phyloP scores from a whole-genome alignment of 257 asterid species.

The Lavandula angustifolia region DNA sequence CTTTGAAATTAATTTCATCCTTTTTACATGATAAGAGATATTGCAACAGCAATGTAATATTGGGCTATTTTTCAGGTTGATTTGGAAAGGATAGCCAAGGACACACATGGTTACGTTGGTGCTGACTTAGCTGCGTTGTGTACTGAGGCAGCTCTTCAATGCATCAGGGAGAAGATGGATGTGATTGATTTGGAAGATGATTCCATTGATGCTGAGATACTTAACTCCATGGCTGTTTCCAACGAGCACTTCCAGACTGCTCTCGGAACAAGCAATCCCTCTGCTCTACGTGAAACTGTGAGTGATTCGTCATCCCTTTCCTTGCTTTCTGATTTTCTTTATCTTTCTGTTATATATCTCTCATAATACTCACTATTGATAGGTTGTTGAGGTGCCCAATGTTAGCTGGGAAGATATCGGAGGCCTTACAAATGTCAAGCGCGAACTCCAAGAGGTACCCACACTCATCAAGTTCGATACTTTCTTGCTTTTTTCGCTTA shows the following conservation, averaged over 20 bases:
- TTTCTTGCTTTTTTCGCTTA: too few relatives aligned
- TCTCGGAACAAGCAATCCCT: conserved; percentile 46
- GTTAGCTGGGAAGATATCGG: conserved; percentile 61
- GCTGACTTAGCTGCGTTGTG: conserved; percentile 55
- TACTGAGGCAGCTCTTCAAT: conserved; percentile 60
- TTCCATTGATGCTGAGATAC: conserved; percentile 49
- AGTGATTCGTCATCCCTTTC: neutral
- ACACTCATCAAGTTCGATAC: too few relatives aligned
- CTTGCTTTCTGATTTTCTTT: too few relatives aligned
- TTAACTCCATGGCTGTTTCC: conserved; percentile 55
- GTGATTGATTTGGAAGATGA: conserved; percentile 58
- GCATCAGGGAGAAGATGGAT: conserved; percentile 59
- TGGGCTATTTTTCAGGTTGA: conserved; percentile 39
- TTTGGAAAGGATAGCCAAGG: conserved; percentile 53
- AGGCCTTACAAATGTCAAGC: conserved; percentile 50
- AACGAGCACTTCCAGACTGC: conserved; percentile 55
- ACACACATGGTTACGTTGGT: conserved; percentile 54
- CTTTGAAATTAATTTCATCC: too few relatives aligned
- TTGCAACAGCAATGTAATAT: too few relatives aligned
- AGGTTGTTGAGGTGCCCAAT: conserved; percentile 63
- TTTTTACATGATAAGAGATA: too few relatives aligned
- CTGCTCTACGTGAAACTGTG: conserved; percentile 60
- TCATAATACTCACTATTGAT: conserved; percentile 9
- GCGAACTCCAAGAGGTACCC: conserved; percentile 58
- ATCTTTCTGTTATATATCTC: too few relatives aligned